Evolutionary conservation across 2,329 filamentous ascomycete genomes (phyloP).

Genomic region (Neofusicoccum kwambonambiense): DNA sequence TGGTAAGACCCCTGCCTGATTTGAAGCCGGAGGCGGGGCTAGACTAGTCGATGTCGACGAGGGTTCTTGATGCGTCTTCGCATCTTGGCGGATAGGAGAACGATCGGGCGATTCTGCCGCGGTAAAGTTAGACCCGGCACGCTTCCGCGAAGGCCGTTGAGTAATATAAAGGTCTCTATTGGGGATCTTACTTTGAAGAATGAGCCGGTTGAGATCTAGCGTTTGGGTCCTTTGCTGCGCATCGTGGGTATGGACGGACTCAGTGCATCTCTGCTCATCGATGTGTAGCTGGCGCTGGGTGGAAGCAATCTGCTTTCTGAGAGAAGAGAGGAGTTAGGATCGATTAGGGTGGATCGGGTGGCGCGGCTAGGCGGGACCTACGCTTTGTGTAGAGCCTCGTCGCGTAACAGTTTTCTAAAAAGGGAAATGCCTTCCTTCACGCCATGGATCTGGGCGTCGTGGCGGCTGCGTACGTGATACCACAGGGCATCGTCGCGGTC

Average conservation of each 20-base stretch:
- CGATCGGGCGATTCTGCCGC: too few species aligned
- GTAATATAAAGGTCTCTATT: too few species aligned
- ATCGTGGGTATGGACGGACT: too few species aligned
- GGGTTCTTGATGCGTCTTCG: not conserved
- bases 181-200: too few species aligned
- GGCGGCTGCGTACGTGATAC: slow-evolving; percentile 29
- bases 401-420: slow-evolving; percentile 26
- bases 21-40: slow-evolving; percentile 18
- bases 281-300: slow-evolving; percentile 20
- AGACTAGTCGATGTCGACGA: slow-evolving; percentile 12
- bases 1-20: slow-evolving; percentile 35
- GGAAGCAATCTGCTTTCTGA: not conserved
- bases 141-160: too few species aligned
- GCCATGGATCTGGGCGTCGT: slow-evolving; percentile 25
- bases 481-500: slow-evolving; percentile 27
- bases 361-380: too few species aligned
- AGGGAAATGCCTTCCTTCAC: slow-evolving; percentile 20
- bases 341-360: slow-evolving; percentile 8
- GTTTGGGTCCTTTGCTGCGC: too few species aligned
- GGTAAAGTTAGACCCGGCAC: too few species aligned
- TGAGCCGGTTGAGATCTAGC: slow-evolving; percentile 30
- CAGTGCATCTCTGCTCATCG: slow-evolving; percentile 19
- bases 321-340: not conserved
- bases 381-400: slow-evolving; percentile 25
- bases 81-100: too few species aligned